Evolutionary conservation across 139 green algal species (phyloP).

Genomic region (Helicosporidium sp.): DNA sequence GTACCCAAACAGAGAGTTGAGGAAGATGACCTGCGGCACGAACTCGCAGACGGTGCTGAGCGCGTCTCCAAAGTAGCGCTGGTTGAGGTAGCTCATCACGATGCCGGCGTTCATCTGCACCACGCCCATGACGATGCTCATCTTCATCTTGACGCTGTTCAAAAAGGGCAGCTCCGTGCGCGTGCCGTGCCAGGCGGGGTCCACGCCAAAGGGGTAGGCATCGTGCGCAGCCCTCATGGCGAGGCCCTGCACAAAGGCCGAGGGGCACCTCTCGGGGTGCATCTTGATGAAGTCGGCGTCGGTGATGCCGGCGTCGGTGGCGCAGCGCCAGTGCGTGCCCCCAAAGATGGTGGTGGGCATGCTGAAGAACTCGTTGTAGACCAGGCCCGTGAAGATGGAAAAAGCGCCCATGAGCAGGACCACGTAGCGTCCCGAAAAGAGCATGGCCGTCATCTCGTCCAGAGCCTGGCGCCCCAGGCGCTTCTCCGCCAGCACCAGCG

Average conservation of each 20-base stretch:
- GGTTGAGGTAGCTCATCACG: conserved; percentile 79
- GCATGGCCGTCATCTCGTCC: conserved; percentile 81
- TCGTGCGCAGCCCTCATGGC: conserved; percentile 4
- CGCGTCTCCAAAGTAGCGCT: conserved; percentile 58
- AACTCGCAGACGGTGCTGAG: conserved; percentile 79
- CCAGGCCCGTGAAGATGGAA: conserved; percentile 77
- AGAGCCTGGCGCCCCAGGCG: conserved; percentile 42
- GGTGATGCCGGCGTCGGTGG: conserved; percentile 9
- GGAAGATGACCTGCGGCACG: conserved; percentile 84
- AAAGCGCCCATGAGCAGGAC: conserved; percentile 94
- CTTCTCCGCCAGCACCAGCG: conserved; percentile 65
- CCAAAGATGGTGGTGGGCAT: conserved; percentile 78
- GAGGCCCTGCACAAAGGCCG: conserved; percentile 26
- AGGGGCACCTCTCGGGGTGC: conserved; percentile 18
- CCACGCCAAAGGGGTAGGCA: conserved; percentile 76
- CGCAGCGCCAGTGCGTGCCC: conserved; percentile 20
- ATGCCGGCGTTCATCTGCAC: conserved; percentile 93
- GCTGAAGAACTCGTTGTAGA: conserved; percentile 99
- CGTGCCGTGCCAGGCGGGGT: conserved; percentile 87
- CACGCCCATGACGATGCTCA: conserved; percentile 84
- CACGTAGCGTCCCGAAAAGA: conserved; percentile 74
- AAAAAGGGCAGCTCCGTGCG: conserved; percentile 85
- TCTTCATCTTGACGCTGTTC: conserved; percentile 99
- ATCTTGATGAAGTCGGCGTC: conserved; percentile 21
- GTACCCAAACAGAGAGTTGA: conserved; percentile 91